These are phyloP conservation scores for Aspergillus ibericus DNA, from an alignment of 2,329 filamentous ascomycete genomes.

Conservation along the genomic window DNA sequence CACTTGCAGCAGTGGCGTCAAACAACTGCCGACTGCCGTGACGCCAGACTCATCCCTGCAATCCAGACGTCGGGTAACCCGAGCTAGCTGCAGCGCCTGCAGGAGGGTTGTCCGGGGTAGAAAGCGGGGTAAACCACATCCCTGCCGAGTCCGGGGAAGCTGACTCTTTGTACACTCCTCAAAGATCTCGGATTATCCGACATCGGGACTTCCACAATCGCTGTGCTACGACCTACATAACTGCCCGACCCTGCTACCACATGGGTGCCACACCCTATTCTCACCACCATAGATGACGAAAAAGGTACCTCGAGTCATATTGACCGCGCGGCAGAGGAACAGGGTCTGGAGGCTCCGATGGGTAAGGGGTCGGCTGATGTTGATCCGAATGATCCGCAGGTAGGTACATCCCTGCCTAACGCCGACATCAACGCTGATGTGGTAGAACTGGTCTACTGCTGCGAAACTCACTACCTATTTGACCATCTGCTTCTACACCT, in stretches of 20 bases:
- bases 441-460: conserved; percentile 23
- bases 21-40: no score
- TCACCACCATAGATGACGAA: conserved; percentile 1
- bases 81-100: neutral
- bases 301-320: conserved; percentile 3
- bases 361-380: neutral
- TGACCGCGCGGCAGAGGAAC: conserved; percentile 7
- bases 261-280: neutral
- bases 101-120: neutral
- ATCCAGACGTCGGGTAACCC: neutral
- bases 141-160: neutral
- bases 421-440: neutral
- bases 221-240: neutral
- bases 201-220: neutral
- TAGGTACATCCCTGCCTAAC: neutral
- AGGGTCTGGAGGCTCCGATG: neutral
- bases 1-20: no score
- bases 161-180: neutral
- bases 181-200: neutral
- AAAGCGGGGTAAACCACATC: neutral
- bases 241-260: neutral
- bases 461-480: conserved; percentile 31
- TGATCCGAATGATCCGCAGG: conserved; percentile 23
- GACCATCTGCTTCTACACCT: conserved; percentile 42
- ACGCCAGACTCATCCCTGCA: neutral